Conservation (phyloP, 2,329 filamentous ascomycete species). For the Venturiaceae sp. region DNA sequence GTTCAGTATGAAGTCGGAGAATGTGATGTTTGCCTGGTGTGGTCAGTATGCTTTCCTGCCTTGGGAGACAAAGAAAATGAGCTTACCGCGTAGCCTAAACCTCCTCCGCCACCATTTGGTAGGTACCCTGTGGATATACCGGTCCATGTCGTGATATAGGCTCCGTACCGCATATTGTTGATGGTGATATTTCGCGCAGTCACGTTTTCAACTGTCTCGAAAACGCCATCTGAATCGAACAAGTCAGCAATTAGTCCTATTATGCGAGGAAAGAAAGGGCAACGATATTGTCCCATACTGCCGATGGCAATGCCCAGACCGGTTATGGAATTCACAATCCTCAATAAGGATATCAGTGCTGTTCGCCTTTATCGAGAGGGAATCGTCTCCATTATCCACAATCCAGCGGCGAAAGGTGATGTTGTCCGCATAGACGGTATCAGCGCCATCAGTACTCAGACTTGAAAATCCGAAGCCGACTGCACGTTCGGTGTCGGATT, state of each 20-base stretch:
- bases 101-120: constrained; percentile 50
- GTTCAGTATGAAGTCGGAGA: constrained; percentile 23
- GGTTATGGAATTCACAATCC: constrained; percentile 41
- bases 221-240: constrained; percentile 20
- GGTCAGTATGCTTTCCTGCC: not conserved
- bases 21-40: constrained; percentile 24
- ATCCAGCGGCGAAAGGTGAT: constrained; percentile 35
- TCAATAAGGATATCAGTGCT: constrained; percentile 43
- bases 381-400: constrained; percentile 44
- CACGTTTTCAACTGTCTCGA: constrained; percentile 42
- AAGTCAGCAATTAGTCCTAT: not conserved
- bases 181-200: constrained; percentile 38
- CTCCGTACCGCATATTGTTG: constrained; percentile 36
- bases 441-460: constrained; percentile 36
- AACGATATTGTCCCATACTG: constrained; percentile 45
- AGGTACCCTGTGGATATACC: constrained; percentile 40
- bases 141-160: constrained; percentile 51
- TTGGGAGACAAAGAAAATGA: not conserved
- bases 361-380: constrained; percentile 46
- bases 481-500: constrained; percentile 20
- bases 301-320: constrained; percentile 50
- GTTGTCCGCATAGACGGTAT: constrained; percentile 26
- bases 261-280: too few species aligned
- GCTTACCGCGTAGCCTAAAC: constrained; percentile 28
- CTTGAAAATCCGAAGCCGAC: not conserved